phyloP scores from a whole-genome alignment of 306 rosid species.

The Biancaea sappan region DNA sequence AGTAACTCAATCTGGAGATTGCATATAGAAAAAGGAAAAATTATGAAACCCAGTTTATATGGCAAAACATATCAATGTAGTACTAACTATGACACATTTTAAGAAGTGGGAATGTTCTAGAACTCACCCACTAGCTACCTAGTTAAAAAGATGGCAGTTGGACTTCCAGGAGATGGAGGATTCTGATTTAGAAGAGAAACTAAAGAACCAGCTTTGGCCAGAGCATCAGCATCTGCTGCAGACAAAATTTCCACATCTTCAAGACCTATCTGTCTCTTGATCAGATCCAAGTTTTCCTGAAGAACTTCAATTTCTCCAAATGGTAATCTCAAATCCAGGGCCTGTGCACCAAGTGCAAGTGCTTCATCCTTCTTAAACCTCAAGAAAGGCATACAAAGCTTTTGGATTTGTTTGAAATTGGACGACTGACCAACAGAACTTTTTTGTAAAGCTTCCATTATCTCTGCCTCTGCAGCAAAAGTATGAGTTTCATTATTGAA shows the following conservation, averaged over 20 bases:
- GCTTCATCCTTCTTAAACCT: slow-evolving; percentile 83
- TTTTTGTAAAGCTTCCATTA: slow-evolving; percentile 59
- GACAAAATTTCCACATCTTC: slow-evolving; percentile 73
- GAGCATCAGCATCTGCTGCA: slow-evolving; percentile 56
- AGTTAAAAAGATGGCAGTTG: slow-evolving; percentile 78
- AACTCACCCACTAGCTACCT: slow-evolving; percentile 39
- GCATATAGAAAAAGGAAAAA: not conserved
- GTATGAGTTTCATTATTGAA: slow-evolving; percentile 48
- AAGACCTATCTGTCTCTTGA: slow-evolving; percentile 78
- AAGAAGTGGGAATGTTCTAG: slow-evolving; percentile 3
- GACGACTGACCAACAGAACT: slow-evolving; percentile 65
- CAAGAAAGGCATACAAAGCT: slow-evolving; percentile 86
- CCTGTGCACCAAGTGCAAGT: slow-evolving; percentile 64
- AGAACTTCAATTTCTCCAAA: slow-evolving; percentile 87
- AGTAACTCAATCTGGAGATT: not conserved
- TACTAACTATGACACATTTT: not conserved
- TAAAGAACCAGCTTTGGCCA: slow-evolving; percentile 67
- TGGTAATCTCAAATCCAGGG: slow-evolving; percentile 75
- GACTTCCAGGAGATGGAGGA: slow-evolving; percentile 91
- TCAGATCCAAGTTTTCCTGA: slow-evolving; percentile 71
- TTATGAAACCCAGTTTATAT: not conserved
- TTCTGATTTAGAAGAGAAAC: slow-evolving; percentile 60
- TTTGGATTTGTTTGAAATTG: slow-evolving; percentile 64
- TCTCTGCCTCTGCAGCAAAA: slow-evolving; percentile 62
- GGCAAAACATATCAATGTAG: not conserved